These are phyloP conservation scores for Asterochloris erici DNA, from an alignment of 139 green algal genomes.

Conservation along the genomic window DNA sequence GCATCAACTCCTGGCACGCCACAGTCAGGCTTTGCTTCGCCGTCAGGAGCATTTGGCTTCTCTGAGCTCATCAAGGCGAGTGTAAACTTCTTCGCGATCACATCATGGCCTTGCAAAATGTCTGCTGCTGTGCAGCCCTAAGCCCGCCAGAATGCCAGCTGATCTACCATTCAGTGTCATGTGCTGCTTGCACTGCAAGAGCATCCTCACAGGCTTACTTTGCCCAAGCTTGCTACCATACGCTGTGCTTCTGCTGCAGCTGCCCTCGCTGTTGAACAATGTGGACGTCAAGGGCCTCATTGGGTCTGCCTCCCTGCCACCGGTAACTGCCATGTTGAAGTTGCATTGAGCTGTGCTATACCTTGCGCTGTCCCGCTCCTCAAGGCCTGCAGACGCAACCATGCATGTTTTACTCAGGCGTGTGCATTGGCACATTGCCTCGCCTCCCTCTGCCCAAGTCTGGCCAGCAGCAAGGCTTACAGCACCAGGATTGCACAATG, in stretches of 20 bases:
- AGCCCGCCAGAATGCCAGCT: neutral
- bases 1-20: conserved; percentile 8
- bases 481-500: neutral
- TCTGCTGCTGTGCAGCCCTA: too few species aligned
- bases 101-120: neutral
- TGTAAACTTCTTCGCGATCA: neutral
- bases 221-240: neutral
- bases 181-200: neutral
- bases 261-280: conserved; percentile 18
- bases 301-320: conserved; percentile 14
- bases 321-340: neutral
- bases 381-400: too few species aligned
- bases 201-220: neutral
- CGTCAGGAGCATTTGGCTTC: neutral
- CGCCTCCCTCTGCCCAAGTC: neutral
- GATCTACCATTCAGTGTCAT: neutral
- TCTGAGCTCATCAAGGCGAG: conserved; percentile 14
- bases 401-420: too few species aligned
- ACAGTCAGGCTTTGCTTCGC: neutral
- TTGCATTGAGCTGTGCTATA: too few species aligned
- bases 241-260: neutral
- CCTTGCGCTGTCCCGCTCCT: too few species aligned
- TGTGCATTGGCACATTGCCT: neutral
- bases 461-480: neutral
- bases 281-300: conserved; percentile 14